Percentiles rank a stretch among this genome's conserved stretches.
phyloP scores from a whole-genome alignment of 805 yeast genomes.

The Metschnikowia koreensis region DNA sequence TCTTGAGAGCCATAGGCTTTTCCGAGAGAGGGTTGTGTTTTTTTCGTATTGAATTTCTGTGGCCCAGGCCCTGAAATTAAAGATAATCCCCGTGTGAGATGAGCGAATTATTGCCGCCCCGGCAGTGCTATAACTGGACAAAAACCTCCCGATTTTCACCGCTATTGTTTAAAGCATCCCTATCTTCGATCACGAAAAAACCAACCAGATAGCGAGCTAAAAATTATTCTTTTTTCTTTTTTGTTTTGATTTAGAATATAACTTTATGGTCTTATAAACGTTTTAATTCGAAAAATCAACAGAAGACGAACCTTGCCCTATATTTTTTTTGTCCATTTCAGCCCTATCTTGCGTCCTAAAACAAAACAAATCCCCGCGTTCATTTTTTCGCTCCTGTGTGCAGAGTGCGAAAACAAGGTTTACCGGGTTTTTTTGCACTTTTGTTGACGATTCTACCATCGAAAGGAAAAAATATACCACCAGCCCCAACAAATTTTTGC shows the following conservation, averaged over 20 bases:
- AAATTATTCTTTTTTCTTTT: no score
- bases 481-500: not conserved
- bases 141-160: not conserved
- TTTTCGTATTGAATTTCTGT: not conserved
- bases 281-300: no score
- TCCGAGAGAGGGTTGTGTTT: no score
- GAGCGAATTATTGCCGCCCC: not conserved
- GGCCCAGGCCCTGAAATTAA: not conserved
- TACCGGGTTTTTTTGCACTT: not conserved
- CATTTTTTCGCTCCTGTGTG: not conserved
- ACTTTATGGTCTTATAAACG: no score
- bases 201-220: no score
- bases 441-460: not conserved
- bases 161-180: not conserved
- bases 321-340: not conserved
- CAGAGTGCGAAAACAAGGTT: not conserved
- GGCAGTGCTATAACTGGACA: not conserved
- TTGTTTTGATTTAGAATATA: no score
- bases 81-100: not conserved
- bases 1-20: no score
- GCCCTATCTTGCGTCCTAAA: not conserved
- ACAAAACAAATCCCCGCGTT: not conserved
- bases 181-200: not conserved
- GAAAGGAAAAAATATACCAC: no score
- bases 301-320: not conserved